phyloP scores from a whole-genome alignment of 1,284 basidiomycete genomes.

The Somion occarium region DNA sequence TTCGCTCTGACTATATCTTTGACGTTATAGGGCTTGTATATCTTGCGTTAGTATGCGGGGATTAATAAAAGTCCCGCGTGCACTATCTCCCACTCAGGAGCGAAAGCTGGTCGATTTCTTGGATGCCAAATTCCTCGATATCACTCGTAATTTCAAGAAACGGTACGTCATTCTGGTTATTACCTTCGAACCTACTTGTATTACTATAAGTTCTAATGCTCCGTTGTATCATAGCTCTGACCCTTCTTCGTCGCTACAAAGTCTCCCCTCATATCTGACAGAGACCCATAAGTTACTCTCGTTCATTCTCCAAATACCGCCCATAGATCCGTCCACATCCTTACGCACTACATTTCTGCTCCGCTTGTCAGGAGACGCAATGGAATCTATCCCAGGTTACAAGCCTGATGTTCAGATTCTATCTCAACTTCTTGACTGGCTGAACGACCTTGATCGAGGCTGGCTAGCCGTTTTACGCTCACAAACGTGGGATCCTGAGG shows the following conservation, averaged over 20 bases:
- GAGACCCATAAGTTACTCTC: constrained; percentile 50
- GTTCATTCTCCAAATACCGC: constrained; percentile 66
- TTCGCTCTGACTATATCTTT: no score
- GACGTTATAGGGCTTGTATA: no score
- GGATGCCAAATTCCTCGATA: constrained; percentile 56
- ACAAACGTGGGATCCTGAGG: constrained; percentile 58
- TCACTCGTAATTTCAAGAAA: constrained; percentile 67
- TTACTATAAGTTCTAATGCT: neutral
- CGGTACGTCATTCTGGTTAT: constrained; percentile 39
- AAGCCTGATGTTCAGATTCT: constrained; percentile 37
- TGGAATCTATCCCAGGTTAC: constrained; percentile 58
- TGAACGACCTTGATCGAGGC: constrained; percentile 65
- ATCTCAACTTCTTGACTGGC: constrained; percentile 51
- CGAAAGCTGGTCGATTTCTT: constrained; percentile 56
- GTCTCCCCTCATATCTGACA: constrained; percentile 51
- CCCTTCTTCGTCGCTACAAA: constrained; percentile 47
- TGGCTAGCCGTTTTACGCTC: constrained; percentile 61
- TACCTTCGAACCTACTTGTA: neutral
- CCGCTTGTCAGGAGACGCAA: constrained; percentile 62
- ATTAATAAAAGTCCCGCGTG: neutral
- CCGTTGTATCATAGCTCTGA: constrained; percentile 55
- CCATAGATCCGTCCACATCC: constrained; percentile 59
- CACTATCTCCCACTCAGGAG: constrained; percentile 42
- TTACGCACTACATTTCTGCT: constrained; percentile 62
- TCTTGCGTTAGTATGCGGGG: neutral